Percentiles rank a stretch among this genome's conserved stretches.
Evolutionary conservation across 495 filamentous ascomycete species (phyloP).

Genomic region (Chaetomidium leptoderma): DNA sequence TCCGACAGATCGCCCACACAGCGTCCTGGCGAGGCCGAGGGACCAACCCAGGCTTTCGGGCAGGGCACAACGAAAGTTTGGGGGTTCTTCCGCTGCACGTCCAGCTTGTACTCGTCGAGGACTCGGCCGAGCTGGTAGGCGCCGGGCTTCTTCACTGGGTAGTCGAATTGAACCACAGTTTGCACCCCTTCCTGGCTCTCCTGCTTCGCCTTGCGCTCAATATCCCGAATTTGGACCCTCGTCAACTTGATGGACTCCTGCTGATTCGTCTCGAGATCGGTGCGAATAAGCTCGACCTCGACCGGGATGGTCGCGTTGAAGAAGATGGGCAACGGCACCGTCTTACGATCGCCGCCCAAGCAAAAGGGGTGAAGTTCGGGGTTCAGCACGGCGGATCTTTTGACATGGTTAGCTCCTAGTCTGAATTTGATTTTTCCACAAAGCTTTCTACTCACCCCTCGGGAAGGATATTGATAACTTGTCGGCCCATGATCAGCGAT

Average conservation of each 20-base stretch:
- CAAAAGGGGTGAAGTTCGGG: slow-evolving; percentile 73
- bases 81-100: slow-evolving; percentile 70
- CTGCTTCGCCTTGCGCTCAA: slow-evolving; percentile 48
- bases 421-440: too few relatives aligned
- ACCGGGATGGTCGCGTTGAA: slow-evolving; percentile 90
- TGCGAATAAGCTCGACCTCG: slow-evolving; percentile 75
- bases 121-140: slow-evolving; percentile 80
- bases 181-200: slow-evolving; percentile 50
- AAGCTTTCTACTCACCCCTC: slow-evolving; percentile 63
- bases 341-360: slow-evolving; percentile 56
- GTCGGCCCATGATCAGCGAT: slow-evolving; percentile 87
- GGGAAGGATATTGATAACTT: slow-evolving; percentile 93
- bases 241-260: slow-evolving; percentile 74
- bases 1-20: slow-evolving; percentile 86
- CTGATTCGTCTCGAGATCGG: slow-evolving; percentile 72
- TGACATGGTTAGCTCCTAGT: slow-evolving; percentile 34
- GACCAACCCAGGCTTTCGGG: slow-evolving; percentile 68
- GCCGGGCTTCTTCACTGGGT: slow-evolving; percentile 73
- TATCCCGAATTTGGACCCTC: slow-evolving; percentile 55
- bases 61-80: slow-evolving; percentile 79
- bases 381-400: slow-evolving; percentile 82
- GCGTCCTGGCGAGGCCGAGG: slow-evolving; percentile 55
- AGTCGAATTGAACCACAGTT: slow-evolving; percentile 50
- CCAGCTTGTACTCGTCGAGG: slow-evolving; percentile 86
- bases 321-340: slow-evolving; percentile 70